A percentile compares a stretch with the other conserved stretches of the same genome.
These are phyloP conservation scores for Boletus sensibilis DNA, from an alignment of 768 basidiomycete species.

Conservation along the genomic window DNA sequence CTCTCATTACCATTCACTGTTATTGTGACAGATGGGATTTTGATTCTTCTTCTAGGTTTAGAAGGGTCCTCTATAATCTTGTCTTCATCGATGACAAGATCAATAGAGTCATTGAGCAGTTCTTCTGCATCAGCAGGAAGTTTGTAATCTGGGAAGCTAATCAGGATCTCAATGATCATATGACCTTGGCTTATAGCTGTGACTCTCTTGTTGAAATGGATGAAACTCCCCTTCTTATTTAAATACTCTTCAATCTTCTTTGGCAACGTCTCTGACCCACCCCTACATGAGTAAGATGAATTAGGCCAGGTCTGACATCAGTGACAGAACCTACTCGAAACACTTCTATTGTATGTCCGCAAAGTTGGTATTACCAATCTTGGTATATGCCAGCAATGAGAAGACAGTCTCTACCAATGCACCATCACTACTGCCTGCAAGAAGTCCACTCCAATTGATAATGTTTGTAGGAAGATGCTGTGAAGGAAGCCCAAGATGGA, in stretches of 20 bases:
- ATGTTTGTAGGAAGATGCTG: conserved; percentile 18
- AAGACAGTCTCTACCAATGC: background rate
- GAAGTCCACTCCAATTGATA: conserved; percentile 27
- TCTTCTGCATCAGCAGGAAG: background rate
- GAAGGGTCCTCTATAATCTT: background rate
- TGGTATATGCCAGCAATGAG: background rate
- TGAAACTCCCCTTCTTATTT: background rate
- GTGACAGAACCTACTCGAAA: conserved; percentile 4
- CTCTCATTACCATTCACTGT: conserved; percentile 4
- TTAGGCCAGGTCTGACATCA: background rate
- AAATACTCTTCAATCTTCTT: conserved; percentile 1
- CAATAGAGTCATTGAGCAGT: background rate
- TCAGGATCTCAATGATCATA: background rate
- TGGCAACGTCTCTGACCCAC: conserved; percentile 2
- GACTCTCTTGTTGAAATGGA: conserved; percentile 2
- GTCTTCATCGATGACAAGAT: background rate
- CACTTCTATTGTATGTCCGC: conserved; percentile 5
- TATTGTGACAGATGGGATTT: conserved; percentile 3
- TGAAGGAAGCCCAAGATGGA: conserved; percentile 14
- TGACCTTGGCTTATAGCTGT: conserved; percentile 1
- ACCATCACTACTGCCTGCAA: background rate
- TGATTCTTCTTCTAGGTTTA: background rate
- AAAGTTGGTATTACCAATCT: background rate
- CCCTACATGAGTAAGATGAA: background rate
- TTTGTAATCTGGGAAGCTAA: background rate